These are phyloP conservation scores for Exophiala mesophila DNA, from an alignment of 2,329 filamentous ascomycete genomes.

Conservation along the genomic window DNA sequence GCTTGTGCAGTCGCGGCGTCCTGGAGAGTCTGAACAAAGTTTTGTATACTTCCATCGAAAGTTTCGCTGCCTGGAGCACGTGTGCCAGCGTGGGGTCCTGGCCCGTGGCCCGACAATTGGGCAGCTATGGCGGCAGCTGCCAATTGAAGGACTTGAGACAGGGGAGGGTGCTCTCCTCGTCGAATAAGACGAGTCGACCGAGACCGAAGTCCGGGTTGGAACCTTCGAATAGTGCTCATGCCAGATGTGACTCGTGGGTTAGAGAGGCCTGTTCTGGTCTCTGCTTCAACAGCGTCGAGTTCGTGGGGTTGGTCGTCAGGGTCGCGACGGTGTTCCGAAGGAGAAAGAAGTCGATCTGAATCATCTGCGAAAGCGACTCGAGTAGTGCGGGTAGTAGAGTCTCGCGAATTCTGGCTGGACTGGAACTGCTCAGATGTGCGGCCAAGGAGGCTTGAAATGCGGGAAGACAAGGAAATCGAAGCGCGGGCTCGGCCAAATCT, in stretches of 20 bases:
- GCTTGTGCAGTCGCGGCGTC: slow-evolving; percentile 56
- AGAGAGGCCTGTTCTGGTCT: slow-evolving; percentile 30
- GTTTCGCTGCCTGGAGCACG: slow-evolving; percentile 51
- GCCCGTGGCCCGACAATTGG: slow-evolving; percentile 58
- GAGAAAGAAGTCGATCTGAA: slow-evolving; percentile 33
- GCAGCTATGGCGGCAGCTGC: slow-evolving; percentile 61
- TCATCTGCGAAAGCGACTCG: slow-evolving; percentile 31
- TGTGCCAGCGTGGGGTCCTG: slow-evolving; percentile 51
- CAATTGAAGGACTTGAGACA: slow-evolving; percentile 58
- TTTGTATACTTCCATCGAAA: slow-evolving; percentile 59
- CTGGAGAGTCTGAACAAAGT: slow-evolving; percentile 58
- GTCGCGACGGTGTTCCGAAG: slow-evolving; percentile 40
- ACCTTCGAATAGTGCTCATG: slow-evolving; percentile 33
- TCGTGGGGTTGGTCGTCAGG: slow-evolving; percentile 37
- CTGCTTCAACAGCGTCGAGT: slow-evolving; percentile 39
- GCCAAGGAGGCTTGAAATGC: slow-evolving; percentile 40
- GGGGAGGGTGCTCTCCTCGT: slow-evolving; percentile 57
- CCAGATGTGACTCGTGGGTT: slow-evolving; percentile 30
- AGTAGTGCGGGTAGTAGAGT: slow-evolving; percentile 30
- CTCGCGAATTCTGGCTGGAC: slow-evolving; percentile 26
- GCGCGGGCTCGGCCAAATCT: slow-evolving; percentile 40
- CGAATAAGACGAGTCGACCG: slow-evolving; percentile 50
- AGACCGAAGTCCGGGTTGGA: slow-evolving; percentile 45
- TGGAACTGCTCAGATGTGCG: slow-evolving; percentile 30
- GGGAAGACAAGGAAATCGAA: slow-evolving; percentile 39